Evolutionary conservation across 1,284 basidiomycete genomes (phyloP).

Genomic region (Xerocomus nothofagi): DNA sequence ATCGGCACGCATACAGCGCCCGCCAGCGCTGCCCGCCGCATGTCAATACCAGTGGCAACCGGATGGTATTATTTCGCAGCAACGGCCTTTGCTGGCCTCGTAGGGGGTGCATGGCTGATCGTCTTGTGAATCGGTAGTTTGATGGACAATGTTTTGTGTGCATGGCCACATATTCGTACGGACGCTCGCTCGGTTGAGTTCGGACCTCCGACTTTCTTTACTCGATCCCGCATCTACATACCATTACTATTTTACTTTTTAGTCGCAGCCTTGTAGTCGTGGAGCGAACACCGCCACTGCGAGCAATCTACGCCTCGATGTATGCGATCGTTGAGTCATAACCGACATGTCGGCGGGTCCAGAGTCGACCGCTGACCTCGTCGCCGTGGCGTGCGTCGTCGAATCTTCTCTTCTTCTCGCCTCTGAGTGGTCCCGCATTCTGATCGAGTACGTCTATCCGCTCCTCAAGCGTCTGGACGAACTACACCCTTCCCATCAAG

Average conservation of each 20-base stretch:
- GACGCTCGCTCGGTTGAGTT: constrained; percentile 2
- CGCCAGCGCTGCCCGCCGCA: constrained; percentile 26
- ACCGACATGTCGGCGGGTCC: constrained; percentile 22
- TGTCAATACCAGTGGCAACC: constrained; percentile 18
- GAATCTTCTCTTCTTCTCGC: constrained; percentile 62
- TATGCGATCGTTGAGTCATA: not conserved
- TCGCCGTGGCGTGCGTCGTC: constrained; percentile 59
- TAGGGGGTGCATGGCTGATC: constrained; percentile 36
- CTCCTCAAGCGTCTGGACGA: constrained; percentile 57
- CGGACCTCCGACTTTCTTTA: constrained; percentile 1
- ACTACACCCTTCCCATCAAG: constrained; percentile 35
- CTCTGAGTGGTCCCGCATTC: constrained; percentile 51
- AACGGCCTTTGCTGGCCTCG: constrained; percentile 33
- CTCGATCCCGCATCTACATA: constrained; percentile 13
- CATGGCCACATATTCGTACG: not conserved
- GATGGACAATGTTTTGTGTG: constrained; percentile 11
- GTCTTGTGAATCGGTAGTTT: constrained; percentile 20
- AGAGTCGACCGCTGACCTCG: constrained; percentile 30
- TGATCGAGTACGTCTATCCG: constrained; percentile 50
- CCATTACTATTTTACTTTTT: constrained; percentile 13
- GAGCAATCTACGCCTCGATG: not conserved
- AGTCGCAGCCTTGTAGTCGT: constrained; percentile 12
- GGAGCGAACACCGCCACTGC: constrained; percentile 1
- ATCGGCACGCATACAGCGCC: constrained; percentile 43
- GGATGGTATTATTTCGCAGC: constrained; percentile 35